Conservation (phyloP, 116 monocot species). For the Thalassia testudinum region DNA sequence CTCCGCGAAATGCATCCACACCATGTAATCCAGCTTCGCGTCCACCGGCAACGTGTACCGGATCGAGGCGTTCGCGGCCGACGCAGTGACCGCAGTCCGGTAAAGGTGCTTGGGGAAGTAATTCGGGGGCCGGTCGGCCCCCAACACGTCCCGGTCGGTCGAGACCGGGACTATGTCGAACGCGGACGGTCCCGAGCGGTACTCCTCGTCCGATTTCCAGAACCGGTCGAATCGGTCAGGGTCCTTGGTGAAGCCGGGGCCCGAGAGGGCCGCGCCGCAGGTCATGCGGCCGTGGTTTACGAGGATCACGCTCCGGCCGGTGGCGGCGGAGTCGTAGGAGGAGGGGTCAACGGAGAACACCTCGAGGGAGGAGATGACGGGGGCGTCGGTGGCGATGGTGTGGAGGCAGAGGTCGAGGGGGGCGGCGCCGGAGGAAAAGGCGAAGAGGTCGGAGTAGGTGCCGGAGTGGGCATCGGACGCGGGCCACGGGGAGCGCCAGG, state of each 20-base stretch:
- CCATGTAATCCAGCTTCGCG: conserved; percentile 62
- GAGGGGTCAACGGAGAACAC: conserved; percentile 44
- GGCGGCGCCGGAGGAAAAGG: conserved; percentile 23
- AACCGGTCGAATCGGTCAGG: conserved; percentile 60
- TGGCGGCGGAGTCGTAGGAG: conserved; percentile 47
- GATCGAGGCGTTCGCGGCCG: conserved; percentile 15
- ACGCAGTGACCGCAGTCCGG: conserved; percentile 44
- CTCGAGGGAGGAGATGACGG: conserved; percentile 80
- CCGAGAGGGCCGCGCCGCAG: conserved; percentile 45
- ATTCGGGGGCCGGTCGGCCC: conserved; percentile 47
- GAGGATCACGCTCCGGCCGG: conserved; percentile 38
- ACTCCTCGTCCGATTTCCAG: conserved; percentile 59
- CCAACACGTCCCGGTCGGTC: conserved; percentile 25
- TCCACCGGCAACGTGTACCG: conserved; percentile 75
- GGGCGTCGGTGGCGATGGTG: conserved; percentile 78
- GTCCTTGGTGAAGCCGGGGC: conserved; percentile 74
- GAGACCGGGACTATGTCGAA: conserved; percentile 26
- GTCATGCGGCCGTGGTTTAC: conserved; percentile 86
- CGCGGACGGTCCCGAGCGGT: conserved; percentile 14
- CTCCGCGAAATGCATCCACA: conserved; percentile 98
- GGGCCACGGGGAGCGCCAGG: conserved; percentile 82
- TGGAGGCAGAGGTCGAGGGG: conserved; percentile 72
- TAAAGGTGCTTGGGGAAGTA: conserved; percentile 73
- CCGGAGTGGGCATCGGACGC: conserved; percentile 46
- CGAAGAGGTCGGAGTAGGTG: conserved; percentile 76